Base-by-base conservation (phyloP, 1,284 basidiomycete genomes). In the Sanguinoderma infundibulare region DNA sequence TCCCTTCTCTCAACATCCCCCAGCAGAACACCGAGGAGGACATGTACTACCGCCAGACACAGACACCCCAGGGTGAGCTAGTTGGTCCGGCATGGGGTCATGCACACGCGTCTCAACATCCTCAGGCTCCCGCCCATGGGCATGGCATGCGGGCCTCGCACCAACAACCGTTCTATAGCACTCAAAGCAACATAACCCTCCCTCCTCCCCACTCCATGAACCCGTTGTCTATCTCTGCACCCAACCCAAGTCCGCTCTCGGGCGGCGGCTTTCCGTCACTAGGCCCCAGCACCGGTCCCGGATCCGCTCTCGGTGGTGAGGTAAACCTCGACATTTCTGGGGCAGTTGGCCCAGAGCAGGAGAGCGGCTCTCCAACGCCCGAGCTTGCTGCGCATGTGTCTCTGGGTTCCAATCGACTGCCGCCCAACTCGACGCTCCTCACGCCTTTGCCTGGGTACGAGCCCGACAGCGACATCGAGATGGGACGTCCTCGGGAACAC, bases 391-490 rank as follows among this genome's bases (percentile, higher is more conserved):
- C 68, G 50, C 71, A 72, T 52, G 70, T 71, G 44, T 63, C 67
- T 12, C 69, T 73, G 17, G 73, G 74, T 2, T 69, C 68, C 55
- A 76, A 75, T 67, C 69, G 76, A 36, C 74, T 84, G 35, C 78
- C 82, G 32, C 70, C 78, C 28, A 78, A 82, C 66, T 83, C 80
- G 69, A 84, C 83, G 8, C 77, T 85, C 50, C 72, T 85, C 63
- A 83, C 82, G 52, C 81, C 82, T 32, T 70, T 83, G 40, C 76
- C 80, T 12, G 78, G 81, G n/a, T 83, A 81, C 54, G 73, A 75
- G 62, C 67, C 75, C 4, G 67, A 70, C n/a, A 24, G 53, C 53
- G 69, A 68, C 30, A 32, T 53, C 8, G 61, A 66, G 30, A 35
- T 59, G 26, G 57, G 50, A 2, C 53, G 39, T 15, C 47, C 39